Percentiles rank a stretch among this genome's conserved stretches.
Evolutionary conservation across 106 monocot genomes (phyloP).

Genomic region (Ottelia alismoides): DNA sequence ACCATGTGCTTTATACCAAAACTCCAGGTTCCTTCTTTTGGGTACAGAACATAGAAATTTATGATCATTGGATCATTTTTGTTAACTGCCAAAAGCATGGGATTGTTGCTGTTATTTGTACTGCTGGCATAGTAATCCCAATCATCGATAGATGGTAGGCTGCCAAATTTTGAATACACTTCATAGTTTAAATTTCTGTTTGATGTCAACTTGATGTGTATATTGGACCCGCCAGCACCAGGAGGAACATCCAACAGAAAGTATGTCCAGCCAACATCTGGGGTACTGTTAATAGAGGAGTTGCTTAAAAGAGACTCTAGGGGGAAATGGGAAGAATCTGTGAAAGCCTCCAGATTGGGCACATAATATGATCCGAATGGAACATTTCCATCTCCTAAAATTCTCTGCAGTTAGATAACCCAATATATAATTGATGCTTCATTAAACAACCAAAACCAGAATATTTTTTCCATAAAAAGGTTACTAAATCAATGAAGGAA

Average conservation of each 20-base stretch:
- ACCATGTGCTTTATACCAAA: conserved; percentile 40
- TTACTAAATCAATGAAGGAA: too few relatives aligned
- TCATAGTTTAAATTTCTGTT: conserved; percentile 40
- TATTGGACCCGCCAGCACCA: conserved; percentile 66
- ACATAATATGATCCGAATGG: conserved; percentile 74
- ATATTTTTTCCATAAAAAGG: too few relatives aligned
- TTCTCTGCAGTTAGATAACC: conserved; percentile 48
- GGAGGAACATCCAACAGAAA: conserved; percentile 61
- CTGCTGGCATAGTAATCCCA: conserved; percentile 69
- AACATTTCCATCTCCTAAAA: conserved; percentile 22
- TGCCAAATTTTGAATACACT: conserved; percentile 52
- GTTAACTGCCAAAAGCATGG: conserved; percentile 43
- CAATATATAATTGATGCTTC: too few relatives aligned
- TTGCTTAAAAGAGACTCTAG: conserved; percentile 53
- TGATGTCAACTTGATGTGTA: conserved; percentile 50
- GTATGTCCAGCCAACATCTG: conserved; percentile 58
- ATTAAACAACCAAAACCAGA: too few relatives aligned
- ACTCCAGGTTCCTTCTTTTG: conserved; percentile 78
- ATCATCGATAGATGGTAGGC: conserved; percentile 38
- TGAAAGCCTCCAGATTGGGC: conserved; percentile 21
- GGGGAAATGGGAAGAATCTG: conserved; percentile 14
- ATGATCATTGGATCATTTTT: too few relatives aligned
- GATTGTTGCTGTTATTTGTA: conserved; percentile 37
- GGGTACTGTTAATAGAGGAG: conserved; percentile 14
- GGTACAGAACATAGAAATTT: conserved; percentile 70